Evolutionary conservation across 2,329 filamentous ascomycete species (phyloP), one percentile per base, ranked within the genome.

Genomic region (Alternaria arbusti): DNA sequence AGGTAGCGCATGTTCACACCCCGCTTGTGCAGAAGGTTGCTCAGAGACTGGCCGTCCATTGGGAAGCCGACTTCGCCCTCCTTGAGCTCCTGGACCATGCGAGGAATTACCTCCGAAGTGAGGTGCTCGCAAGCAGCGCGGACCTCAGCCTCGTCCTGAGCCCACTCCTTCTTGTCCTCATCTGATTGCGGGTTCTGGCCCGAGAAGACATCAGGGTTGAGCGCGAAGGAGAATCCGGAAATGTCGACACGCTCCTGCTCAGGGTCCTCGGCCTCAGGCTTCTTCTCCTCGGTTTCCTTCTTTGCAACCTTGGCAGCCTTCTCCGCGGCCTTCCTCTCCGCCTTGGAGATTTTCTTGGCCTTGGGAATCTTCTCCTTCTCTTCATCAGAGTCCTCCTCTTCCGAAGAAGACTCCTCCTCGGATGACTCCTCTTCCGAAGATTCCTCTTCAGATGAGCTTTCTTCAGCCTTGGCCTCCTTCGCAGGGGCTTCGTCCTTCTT

Each of bases 1-100:
- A 98, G 86, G 80, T 99, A 99, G 75, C 96, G 89, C 66, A 98
- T 87, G 83, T 99, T 99, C 84, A 99, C 94, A 82, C 96, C 96
- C 45, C 95, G 92, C 86, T 97, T 97, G 85, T 99, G 96, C 76
- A 99, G 86, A 55, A 97, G 87, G 69, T 90, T 89, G 73, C 91
- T 93, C 62, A 99, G 85, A 20, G 95, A 97, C 75, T 92, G 88
- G n/a, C 96, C 96, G 74, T 99, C 96, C 93, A 98, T 97, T 12
- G 96, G 96, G 84, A 98, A 98, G 74, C 95, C 96, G 70, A 97
- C 91, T 71, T 99, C 95, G 7, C 93, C 94, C 69, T 97, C 93
- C 76, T 91, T 91, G 62, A 99, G 87, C 74, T 99, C 95, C 66
- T 91, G 89, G 61, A 98, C 82, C 61, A 99, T 86, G 59, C 91